Evolutionary conservation across 495 filamentous ascomycete genomes (phyloP), one percentile per base, ranked within the genome.

Genomic region (Oleoguttula mirabilis): DNA sequence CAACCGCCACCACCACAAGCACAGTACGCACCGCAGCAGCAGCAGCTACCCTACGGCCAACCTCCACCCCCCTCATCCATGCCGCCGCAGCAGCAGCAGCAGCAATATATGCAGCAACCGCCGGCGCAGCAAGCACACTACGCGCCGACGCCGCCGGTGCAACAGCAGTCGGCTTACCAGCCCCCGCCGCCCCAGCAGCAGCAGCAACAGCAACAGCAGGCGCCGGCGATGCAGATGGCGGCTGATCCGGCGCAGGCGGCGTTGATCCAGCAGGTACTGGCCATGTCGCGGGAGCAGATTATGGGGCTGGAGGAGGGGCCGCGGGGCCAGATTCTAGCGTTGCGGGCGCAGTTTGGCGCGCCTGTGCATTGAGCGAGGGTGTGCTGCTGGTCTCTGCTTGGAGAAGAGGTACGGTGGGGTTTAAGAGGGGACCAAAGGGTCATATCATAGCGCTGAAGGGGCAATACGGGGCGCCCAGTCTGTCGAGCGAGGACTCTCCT

Each of bases 251-350:
- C 41, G 2, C 50, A 56, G 39, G 44, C 47, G 20, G 72, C 76
- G 40, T 63, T 88, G 36, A 70, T 93, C 54, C 70, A 77, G 41
- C 78, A 83, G 39, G 80, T 94, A 7, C 62, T 93, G 60, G 71
- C 58, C 35, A 73, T 94, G 68, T 70, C 84, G 10, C 77, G 82
- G 48, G 71, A 79, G 41, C 69, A 76, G 39, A 82, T 94, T 52
- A 79, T 88, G 58, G 69, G 73, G 32, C 62, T 94, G 14, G 77
- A 80, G 4, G 79, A 82, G 15, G 68, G 68, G 21, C 77, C 87
- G 47, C 69, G 82, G 25, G 72, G 68, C 30, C 86, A 94, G 59
- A 77, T 93, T 36, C 70, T 93, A 67, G 65, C 75, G 21, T 60
- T 93, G 24, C 65, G 76, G 37, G 67, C 73, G 50, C 69, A 73